Percentiles rank a stretch among this genome's conserved stretches.
Conservation (phyloP, 1,284 basidiomycete species). For the Termitomyces sp. region DNA sequence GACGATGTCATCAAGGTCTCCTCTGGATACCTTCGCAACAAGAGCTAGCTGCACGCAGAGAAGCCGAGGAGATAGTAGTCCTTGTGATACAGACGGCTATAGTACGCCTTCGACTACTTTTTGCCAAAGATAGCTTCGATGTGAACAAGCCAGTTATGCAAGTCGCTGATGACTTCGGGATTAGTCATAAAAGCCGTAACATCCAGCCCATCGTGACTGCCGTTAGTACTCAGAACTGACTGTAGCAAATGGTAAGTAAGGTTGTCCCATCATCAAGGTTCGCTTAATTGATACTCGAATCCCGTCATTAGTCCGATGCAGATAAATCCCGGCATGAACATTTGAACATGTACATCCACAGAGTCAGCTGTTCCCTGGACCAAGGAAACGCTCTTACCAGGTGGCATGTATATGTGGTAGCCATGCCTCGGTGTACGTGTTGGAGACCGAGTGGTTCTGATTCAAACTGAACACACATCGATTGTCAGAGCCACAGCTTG, state of each 20-base stretch:
- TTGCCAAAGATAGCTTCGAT: conserved; percentile 9
- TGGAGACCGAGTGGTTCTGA: not conserved
- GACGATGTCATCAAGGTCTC: conserved; percentile 13
- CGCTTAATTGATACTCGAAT: not conserved
- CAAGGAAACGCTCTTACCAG: conserved; percentile 6
- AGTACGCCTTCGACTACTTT: conserved; percentile 10
- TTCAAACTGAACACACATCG: conserved; percentile 3
- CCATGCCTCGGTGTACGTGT: conserved; percentile 1
- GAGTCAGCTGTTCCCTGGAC: not conserved
- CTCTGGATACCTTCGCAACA: conserved; percentile 1
- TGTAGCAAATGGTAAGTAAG: conserved; percentile 1
- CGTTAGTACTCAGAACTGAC: conserved; percentile 3
- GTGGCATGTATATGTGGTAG: not conserved
- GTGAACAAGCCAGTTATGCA: not conserved
- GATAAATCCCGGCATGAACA: not conserved
- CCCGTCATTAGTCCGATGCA: not conserved
- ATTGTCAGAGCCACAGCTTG: not conserved
- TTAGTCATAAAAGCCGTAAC: not conserved
- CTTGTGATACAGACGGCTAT: conserved; percentile 2
- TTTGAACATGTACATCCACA: not conserved
- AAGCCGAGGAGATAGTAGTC: conserved; percentile 10
- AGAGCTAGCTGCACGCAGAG: conserved; percentile 4
- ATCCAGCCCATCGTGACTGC: conserved; percentile 7
- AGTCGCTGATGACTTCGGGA: conserved; percentile 11
- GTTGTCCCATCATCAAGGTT: conserved; percentile 6